Base-by-base conservation (phyloP, 2,329 filamentous ascomycete genomes). In the Trichophyton rubrum region DNA sequence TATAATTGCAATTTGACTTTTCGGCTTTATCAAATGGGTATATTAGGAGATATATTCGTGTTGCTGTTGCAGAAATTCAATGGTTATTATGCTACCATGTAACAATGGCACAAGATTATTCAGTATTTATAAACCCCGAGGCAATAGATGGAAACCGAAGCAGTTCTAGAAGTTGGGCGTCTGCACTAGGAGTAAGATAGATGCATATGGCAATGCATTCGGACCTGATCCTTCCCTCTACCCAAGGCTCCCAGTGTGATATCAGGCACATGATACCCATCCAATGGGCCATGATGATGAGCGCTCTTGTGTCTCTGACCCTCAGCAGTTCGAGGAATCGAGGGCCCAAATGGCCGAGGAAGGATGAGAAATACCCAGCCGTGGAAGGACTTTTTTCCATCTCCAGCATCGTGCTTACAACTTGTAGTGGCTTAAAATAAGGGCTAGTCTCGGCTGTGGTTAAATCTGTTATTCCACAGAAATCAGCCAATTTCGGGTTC, bases 151-250 rank as follows among this genome's bases (percentile, higher is more conserved):
- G 67, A 49, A 67, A 67, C 4, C 62, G 60, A 24, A 72, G 56
- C 22, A 70, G 61, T 15, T 64, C 59, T 15, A 60, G 59, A 9
- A 71, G 62, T 49, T 62, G 60, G 1, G 64, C 58, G 59, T 70
- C 69, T 6, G 61, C 56, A 22, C 63, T 62, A 22, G 62, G 41
- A 45, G 71, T 68, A 45, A 71, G 51, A 51, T 68, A 71, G 62
- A 68, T 69, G 56, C 70, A 72, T 35, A 72, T 70, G 2, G 69
- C 68, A 11, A 64, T 62, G 53, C 69, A 71, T 57, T 72, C 70
- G 0, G 57, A 56, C 15, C 67, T 62, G 3, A 71, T 62, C 35
- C 69, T 64, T 1, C 65, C 65, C 40, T 70, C 67, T 2, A 71
- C 58, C 70, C 70, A 72, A 0, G 63, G 67, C 60, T 70, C 66